Base-by-base conservation (phyloP, 2,329 filamentous ascomycete genomes). In the Ophiosphaerella korrae region DNA sequence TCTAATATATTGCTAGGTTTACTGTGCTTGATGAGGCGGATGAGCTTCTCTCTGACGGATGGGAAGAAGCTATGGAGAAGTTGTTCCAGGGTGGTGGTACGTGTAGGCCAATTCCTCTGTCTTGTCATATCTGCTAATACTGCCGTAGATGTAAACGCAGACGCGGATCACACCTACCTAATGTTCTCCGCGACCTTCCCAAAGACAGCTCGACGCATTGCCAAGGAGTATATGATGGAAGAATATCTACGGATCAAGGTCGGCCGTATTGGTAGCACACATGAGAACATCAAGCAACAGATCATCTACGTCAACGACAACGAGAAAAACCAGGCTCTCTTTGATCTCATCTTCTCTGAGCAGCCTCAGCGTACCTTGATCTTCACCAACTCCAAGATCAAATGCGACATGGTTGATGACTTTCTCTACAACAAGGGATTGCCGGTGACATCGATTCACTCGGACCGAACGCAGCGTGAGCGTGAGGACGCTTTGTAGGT, bases 101-200 rank as follows among this genome's bases (percentile, higher is more conserved):
- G 84, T 77, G 11, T 40, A 13, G 31, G 16, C 33, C 7, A 7
- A 16, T 43, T 38, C 38, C 39, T 46, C 18, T 49, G 7, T 14
- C n/a, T 3, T 13, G 3, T 7, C 32, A 34, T 14, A 16, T 39
- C 33, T 40, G 54, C 66, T 63, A 32, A 63, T 24, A 12, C 9
- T 5, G n/a, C 5, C 34, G 3, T 52, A 79, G 77, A 96, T 81
- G 85, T 74, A 77, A 96, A 96, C 54, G 85, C 89, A 49, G 91
- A 88, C 64, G 83, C 80, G 6, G 85, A 88, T 51, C 84, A 87
- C 60, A 78, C 79, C 7, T 87, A 84, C 72, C 81, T 96, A 75
- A 88, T 99, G 78, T 97, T 97, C 73, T 96, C 92, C 0, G 94
- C 94, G 1, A 97, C 94, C 0, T 97, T 99, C 74, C 90, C 92